phyloP scores from a whole-genome alignment of 495 filamentous ascomycete genomes.

The Aspergillus bertholletiae region DNA sequence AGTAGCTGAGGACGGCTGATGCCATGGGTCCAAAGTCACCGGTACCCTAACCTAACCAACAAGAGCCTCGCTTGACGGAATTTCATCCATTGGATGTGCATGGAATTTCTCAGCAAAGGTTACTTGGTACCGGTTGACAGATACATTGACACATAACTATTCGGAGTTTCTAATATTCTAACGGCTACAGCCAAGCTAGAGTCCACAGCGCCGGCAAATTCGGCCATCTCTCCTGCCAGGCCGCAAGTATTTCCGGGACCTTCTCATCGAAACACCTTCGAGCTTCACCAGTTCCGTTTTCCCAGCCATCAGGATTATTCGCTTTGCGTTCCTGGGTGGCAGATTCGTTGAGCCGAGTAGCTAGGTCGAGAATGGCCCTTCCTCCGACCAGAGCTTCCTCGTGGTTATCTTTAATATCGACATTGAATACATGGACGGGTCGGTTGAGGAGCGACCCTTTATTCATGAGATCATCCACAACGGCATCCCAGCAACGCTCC shows the following conservation, averaged over 20 bases:
- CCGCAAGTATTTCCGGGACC: constrained; percentile 89
- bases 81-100: too few species aligned
- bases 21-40: too few species aligned
- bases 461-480: constrained; percentile 87
- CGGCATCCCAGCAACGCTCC: constrained; percentile 97
- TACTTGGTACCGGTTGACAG: too few species aligned
- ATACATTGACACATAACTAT: too few species aligned
- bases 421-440: constrained; percentile 94
- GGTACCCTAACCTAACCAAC: too few species aligned
- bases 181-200: constrained; percentile 78
- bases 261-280: constrained; percentile 83
- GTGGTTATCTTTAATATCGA: constrained; percentile 98
- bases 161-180: too few species aligned
- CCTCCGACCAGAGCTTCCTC: constrained; percentile 92
- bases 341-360: constrained; percentile 77
- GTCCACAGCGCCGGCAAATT: constrained; percentile 90
- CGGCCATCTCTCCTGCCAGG: constrained; percentile 96
- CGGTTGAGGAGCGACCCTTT: constrained; percentile 80
- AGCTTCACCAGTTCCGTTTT: constrained; percentile 61
- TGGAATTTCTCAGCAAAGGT: too few species aligned
- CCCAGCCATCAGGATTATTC: constrained; percentile 60
- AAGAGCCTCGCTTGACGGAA: too few species aligned
- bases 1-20: too few species aligned
- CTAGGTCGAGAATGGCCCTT: constrained; percentile 87
- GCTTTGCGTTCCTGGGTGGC: constrained; percentile 72